These are phyloP conservation scores for Sporothrix curviconia DNA, from an alignment of 2,329 filamentous ascomycete species.

Conservation along the genomic window DNA sequence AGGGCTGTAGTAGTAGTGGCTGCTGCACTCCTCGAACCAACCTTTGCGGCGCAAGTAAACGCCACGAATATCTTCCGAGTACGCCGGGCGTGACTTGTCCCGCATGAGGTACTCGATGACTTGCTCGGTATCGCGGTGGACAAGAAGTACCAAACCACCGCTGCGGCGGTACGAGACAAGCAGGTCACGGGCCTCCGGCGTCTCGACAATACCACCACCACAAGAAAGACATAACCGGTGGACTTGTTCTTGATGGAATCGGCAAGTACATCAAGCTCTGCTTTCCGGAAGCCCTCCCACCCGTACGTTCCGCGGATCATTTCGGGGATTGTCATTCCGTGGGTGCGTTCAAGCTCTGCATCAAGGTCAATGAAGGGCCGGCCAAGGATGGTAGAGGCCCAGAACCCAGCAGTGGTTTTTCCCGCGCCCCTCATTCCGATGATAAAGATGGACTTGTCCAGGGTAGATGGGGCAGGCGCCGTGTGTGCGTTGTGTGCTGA, in stretches of 20 bases:
- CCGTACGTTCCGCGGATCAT: slow-evolving; percentile 66
- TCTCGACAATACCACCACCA: slow-evolving; percentile 89
- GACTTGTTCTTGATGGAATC: slow-evolving; percentile 68
- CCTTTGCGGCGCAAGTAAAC: slow-evolving; percentile 85
- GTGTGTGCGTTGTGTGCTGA: slow-evolving; percentile 12
- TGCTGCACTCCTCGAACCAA: slow-evolving; percentile 90
- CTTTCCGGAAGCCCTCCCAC: slow-evolving; percentile 82
- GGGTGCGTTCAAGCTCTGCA: slow-evolving; percentile 69
- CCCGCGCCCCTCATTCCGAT: slow-evolving; percentile 97
- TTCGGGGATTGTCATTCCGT: slow-evolving; percentile 74
- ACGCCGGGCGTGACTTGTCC: slow-evolving; percentile 87
- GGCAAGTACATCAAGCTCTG: slow-evolving; percentile 68
- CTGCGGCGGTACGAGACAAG: slow-evolving; percentile 64
- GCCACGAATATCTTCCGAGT: slow-evolving; percentile 83
- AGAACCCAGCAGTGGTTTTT: slow-evolving; percentile 87
- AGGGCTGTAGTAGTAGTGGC: slow-evolving; percentile 85
- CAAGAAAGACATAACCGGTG: slow-evolving; percentile 81
- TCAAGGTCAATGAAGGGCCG: slow-evolving; percentile 83
- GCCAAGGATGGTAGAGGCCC: slow-evolving; percentile 70
- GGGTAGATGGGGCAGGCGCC: slow-evolving; percentile 18
- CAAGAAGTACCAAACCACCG: slow-evolving; percentile 78
- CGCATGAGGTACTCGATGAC: slow-evolving; percentile 82
- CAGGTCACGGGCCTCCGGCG: slow-evolving; percentile 67
- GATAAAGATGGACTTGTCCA: slow-evolving; percentile 72
- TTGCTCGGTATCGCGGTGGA: slow-evolving; percentile 80